These are phyloP conservation scores for Corymbia calophylla DNA, from an alignment of 441 rosid genomes.

Conservation along the genomic window DNA sequence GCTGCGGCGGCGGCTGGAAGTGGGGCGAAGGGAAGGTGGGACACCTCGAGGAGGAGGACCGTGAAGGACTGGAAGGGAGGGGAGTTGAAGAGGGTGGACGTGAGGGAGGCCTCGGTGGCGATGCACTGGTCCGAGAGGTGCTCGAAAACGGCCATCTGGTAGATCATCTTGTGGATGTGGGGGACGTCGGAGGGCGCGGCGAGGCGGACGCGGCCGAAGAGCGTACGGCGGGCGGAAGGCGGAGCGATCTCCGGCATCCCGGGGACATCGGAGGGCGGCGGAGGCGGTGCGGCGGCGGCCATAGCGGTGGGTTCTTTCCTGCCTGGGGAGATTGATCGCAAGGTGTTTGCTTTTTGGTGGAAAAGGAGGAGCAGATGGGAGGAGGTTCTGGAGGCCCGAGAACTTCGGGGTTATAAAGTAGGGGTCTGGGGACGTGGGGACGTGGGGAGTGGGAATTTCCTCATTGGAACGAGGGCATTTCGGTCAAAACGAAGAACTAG, in stretches of 20 bases:
- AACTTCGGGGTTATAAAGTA: not conserved
- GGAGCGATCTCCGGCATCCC: constrained; percentile 31
- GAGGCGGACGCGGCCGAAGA: constrained; percentile 82
- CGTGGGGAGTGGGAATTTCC: not conserved
- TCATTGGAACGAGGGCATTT: not conserved
- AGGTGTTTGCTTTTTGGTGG: not conserved
- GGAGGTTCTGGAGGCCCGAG: not conserved
- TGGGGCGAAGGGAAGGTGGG: constrained; percentile 37
- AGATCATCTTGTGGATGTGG: constrained; percentile 76
- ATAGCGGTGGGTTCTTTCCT: constrained; percentile 4
- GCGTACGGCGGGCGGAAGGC: constrained; percentile 27
- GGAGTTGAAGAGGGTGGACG: constrained; percentile 60
- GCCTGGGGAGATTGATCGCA: not conserved
- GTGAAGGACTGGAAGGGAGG: constrained; percentile 83
- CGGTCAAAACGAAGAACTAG: not conserved
- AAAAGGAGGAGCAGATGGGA: not conserved
- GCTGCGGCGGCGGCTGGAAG: not conserved
- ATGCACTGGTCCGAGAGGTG: constrained; percentile 49
- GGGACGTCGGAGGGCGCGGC: constrained; percentile 71
- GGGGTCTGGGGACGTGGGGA: not conserved
- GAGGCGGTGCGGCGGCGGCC: constrained; percentile 96
- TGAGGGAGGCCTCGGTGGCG: constrained; percentile 74
- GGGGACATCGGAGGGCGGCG: constrained; percentile 64
- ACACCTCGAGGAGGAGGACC: constrained; percentile 74
- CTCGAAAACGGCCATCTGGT: constrained; percentile 90